These are phyloP conservation scores for Phytomonas sp. DNA, from an alignment of 208 protist genomes.

Conservation along the genomic window DNA sequence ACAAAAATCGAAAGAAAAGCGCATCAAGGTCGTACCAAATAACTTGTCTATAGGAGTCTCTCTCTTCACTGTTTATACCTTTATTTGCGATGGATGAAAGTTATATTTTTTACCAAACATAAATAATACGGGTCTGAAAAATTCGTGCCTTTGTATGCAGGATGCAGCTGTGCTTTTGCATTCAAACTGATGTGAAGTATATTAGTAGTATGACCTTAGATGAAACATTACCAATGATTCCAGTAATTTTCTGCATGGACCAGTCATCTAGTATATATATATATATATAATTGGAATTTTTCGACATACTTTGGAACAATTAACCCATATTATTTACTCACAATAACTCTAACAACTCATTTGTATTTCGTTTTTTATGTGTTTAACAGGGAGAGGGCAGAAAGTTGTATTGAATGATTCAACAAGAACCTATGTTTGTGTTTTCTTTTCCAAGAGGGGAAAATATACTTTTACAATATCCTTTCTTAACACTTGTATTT, in stretches of 20 bases:
- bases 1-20: neutral
- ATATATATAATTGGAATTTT: too few species aligned
- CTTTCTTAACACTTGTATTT: neutral
- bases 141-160: neutral
- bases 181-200: neutral
- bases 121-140: neutral
- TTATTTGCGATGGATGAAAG: neutral
- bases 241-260: neutral
- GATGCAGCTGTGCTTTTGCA: neutral
- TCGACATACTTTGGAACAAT: neutral
- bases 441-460: neutral
- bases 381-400: neutral
- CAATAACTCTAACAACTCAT: neutral
- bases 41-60: neutral
- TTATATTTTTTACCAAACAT: neutral
- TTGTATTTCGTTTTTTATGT: neutral
- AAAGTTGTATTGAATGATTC: neutral
- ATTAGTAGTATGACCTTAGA: neutral
- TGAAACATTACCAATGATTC: neutral
- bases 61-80: neutral
- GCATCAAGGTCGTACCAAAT: neutral
- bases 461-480: neutral
- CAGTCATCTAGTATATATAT: neutral
- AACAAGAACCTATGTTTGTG: neutral
- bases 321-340: neutral